These are phyloP conservation scores for Beauveria medogensis DNA, from an alignment of 2,329 filamentous ascomycete species.

Conservation along the genomic window DNA sequence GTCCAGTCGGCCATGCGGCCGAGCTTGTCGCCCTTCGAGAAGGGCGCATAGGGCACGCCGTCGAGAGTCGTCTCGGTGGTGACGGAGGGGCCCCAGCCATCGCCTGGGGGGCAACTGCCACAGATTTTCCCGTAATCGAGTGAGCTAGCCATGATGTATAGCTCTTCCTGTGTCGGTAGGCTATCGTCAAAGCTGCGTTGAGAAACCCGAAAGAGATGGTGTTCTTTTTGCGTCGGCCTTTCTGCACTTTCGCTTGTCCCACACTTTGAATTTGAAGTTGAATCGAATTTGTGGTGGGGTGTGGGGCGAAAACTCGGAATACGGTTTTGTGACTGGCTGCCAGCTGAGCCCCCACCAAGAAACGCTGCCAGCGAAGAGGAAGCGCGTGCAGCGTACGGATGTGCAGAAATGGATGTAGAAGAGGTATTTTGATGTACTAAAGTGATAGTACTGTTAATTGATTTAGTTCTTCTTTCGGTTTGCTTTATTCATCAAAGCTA, in stretches of 20 bases:
- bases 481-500: background rate
- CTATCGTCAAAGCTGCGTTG: constrained; percentile 4
- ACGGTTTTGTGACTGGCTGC: constrained; percentile 7
- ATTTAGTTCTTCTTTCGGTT: background rate
- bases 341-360: constrained; percentile 3
- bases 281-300: constrained; percentile 36
- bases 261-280: constrained; percentile 16
- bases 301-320: constrained; percentile 19
- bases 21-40: constrained; percentile 97
- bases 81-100: constrained; percentile 80
- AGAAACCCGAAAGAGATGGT: constrained; percentile 12
- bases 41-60: constrained; percentile 94
- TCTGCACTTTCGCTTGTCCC: constrained; percentile 13
- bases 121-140: constrained; percentile 56
- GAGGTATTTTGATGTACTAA: background rate
- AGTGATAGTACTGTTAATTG: too few relatives aligned
- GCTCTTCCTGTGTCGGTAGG: background rate
- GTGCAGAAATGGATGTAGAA: background rate
- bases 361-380: background rate
- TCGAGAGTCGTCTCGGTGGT: constrained; percentile 82
- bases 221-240: constrained; percentile 4
- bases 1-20: constrained; percentile 99
- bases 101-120: constrained; percentile 62
- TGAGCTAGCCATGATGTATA: constrained; percentile 39
- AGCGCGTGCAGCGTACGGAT: background rate